Conservation (phyloP, 2,329 filamentous ascomycete species). For the Ceratocystiopsis brevicomis region DNA sequence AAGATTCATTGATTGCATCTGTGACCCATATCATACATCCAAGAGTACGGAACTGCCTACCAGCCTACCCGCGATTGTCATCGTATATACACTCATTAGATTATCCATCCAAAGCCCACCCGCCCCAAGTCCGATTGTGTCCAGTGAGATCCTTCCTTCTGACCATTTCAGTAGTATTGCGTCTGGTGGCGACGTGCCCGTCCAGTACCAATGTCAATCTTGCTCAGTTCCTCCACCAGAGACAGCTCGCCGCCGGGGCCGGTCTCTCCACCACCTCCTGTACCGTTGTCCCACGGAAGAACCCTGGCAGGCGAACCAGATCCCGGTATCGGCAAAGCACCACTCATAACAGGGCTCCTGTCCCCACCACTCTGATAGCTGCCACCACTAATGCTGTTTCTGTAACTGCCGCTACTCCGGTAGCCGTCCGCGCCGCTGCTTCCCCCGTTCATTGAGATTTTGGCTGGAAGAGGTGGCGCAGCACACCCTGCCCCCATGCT, state of each 20-base stretch:
- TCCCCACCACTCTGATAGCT: neutral
- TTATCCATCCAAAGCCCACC: too few species aligned
- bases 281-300: neutral
- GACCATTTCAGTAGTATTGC: constrained; percentile 2
- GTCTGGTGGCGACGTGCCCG: constrained; percentile 29
- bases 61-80: too few species aligned
- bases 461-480: constrained; percentile 37
- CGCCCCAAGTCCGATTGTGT: too few species aligned
- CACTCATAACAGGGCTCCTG: constrained; percentile 15
- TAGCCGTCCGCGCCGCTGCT: neutral
- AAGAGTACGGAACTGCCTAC: too few species aligned
- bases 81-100: too few species aligned
- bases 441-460: constrained; percentile 33
- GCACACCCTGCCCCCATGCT: neutral
- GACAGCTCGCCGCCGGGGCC: constrained; percentile 32
- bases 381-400: neutral
- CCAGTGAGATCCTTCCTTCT: neutral
- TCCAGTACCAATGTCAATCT: constrained; percentile 45
- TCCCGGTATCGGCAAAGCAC: constrained; percentile 8
- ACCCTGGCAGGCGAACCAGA: too few species aligned
- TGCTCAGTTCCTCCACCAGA: constrained; percentile 51
- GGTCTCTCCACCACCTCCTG: constrained; percentile 13
- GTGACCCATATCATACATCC: too few species aligned
- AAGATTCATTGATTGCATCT: too few species aligned
- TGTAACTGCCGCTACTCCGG: constrained; percentile 1